These are phyloP conservation scores for Arthrobotrys iridis DNA, from an alignment of 2,329 filamentous ascomycete genomes.

Conservation along the genomic window DNA sequence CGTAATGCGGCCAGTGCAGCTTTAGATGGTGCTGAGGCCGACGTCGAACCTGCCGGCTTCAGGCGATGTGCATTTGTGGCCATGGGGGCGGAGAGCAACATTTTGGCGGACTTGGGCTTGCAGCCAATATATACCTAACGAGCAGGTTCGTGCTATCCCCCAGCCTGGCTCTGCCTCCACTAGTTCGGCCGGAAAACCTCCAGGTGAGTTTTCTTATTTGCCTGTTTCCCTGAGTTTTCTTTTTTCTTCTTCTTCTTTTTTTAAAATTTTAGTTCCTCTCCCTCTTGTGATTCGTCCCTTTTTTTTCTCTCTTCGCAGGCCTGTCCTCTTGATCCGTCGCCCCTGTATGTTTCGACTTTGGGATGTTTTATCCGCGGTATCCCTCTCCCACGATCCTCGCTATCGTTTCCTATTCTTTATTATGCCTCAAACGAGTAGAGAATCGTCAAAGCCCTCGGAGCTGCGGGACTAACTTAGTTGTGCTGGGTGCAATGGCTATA, in stretches of 20 bases:
- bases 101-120: slow-evolving; percentile 48
- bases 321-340: slow-evolving; percentile 31
- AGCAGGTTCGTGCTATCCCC: slow-evolving; percentile 16
- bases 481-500: slow-evolving; percentile 38
- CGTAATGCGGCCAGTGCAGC: slow-evolving; percentile 41
- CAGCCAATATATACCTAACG: slow-evolving; percentile 47
- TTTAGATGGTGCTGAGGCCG: slow-evolving; percentile 50
- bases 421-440: slow-evolving; percentile 2
- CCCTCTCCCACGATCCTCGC: slow-evolving; percentile 26
- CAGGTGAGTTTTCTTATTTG: slow-evolving; percentile 6
- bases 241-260: neutral
- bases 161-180: slow-evolving; percentile 5
- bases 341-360: slow-evolving; percentile 47
- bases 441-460: slow-evolving; percentile 32
- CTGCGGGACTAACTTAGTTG: slow-evolving; percentile 28
- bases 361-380: slow-evolving; percentile 49
- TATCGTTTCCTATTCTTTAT: slow-evolving; percentile 23
- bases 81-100: slow-evolving; percentile 54
- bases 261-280: neutral
- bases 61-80: slow-evolving; percentile 53
- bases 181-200: neutral
- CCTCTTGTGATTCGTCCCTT: neutral
- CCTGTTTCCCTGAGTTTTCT: slow-evolving; percentile 2
- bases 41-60: slow-evolving; percentile 54
- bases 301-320: slow-evolving; percentile 14